These are phyloP conservation scores for Pythium folliculosum DNA, from an alignment of 352 stramenopile genomes.

Conservation along the genomic window DNA sequence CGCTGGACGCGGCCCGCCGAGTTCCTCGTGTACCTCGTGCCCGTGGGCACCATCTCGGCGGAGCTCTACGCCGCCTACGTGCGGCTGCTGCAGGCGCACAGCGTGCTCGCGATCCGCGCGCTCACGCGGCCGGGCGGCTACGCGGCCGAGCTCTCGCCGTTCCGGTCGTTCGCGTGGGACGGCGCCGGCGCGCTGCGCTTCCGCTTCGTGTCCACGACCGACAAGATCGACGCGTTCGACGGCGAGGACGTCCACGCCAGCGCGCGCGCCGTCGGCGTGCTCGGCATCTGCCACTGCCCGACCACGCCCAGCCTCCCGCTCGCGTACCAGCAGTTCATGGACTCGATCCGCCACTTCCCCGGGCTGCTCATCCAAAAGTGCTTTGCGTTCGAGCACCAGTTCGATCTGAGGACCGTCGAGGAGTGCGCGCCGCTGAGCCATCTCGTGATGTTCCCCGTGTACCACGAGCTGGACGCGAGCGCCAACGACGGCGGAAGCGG, in stretches of 20 bases:
- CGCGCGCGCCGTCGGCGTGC: slow-evolving; percentile 65
- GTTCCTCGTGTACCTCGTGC: slow-evolving; percentile 84
- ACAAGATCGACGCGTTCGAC: slow-evolving; percentile 56
- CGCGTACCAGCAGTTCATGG: slow-evolving; percentile 69
- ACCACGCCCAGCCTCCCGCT: slow-evolving; percentile 54
- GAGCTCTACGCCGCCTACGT: slow-evolving; percentile 65
- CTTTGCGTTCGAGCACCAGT: slow-evolving; percentile 84
- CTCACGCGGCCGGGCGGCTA: slow-evolving; percentile 80
- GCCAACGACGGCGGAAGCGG: slow-evolving; percentile 37
- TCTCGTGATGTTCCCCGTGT: slow-evolving; percentile 83
- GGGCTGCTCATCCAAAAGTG: slow-evolving; percentile 78
- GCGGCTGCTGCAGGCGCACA: slow-evolving; percentile 55
- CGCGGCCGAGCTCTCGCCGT: slow-evolving; percentile 78
- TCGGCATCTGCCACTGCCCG: slow-evolving; percentile 83
- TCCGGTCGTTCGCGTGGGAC: slow-evolving; percentile 72
- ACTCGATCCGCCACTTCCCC: slow-evolving; percentile 63
- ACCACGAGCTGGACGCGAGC: slow-evolving; percentile 60
- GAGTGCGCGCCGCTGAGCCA: slow-evolving; percentile 61
- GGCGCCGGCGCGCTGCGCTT: slow-evolving; percentile 58
- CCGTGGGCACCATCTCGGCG: slow-evolving; percentile 62
- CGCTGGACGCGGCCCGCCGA: slow-evolving; percentile 67
- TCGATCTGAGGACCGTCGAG: slow-evolving; percentile 56
- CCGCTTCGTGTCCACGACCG: slow-evolving; percentile 66
- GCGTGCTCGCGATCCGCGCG: slow-evolving; percentile 58
- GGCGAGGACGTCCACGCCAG: slow-evolving; percentile 78